Evolutionary conservation across 1,284 basidiomycete genomes (phyloP), one percentile per base, ranked within the genome.

Genomic region (Apiotrichum brassicae): DNA sequence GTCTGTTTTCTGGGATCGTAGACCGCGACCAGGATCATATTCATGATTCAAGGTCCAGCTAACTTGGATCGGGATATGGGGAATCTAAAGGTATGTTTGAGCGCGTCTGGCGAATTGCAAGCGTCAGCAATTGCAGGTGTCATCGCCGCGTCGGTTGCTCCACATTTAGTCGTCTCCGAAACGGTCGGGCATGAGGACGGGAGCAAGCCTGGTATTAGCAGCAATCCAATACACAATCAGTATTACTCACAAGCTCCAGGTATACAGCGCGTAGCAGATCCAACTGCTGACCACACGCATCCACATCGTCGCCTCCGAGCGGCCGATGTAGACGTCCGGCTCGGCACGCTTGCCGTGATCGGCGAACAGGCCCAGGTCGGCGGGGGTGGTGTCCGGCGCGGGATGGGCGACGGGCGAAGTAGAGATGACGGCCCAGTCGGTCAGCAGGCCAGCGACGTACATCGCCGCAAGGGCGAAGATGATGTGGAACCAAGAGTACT

Each of bases 391-490:
- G 24, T 34, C 32, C 4, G 59, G 58, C 19, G 58, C 57, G 6
- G 62, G 62, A 37, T 64, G 58, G 19, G 64, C 57, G 12, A 70
- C 59, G 12, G 66, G 64, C 13, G 61, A 63, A 6, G 66, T 70
- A 1, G 63, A 68, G 28, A 70, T 67, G 54, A 71, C 64, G 1
- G 65, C 90, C 94, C 95, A 98, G 73, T 99, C 94, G 2, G 95
- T 99, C 54, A 99, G 76, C n/a, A 99, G 78, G 81, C 97, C 95
- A 1, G 89, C 92, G 33, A 97, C 91, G 74, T 99, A 99, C 92
- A 97, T 97, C 16, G 90, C 80, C 18, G 85, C 95, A 59, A 97
- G 86, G 42, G 87, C 84, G 70, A 98, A 99, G 66, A 98, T 97
- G 69, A 95, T 76, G 72, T 98, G 94, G 83, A 98, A 98, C 86